Conservation (phyloP, 345 rosid genomes). For the Gossypium longicalyx region DNA sequence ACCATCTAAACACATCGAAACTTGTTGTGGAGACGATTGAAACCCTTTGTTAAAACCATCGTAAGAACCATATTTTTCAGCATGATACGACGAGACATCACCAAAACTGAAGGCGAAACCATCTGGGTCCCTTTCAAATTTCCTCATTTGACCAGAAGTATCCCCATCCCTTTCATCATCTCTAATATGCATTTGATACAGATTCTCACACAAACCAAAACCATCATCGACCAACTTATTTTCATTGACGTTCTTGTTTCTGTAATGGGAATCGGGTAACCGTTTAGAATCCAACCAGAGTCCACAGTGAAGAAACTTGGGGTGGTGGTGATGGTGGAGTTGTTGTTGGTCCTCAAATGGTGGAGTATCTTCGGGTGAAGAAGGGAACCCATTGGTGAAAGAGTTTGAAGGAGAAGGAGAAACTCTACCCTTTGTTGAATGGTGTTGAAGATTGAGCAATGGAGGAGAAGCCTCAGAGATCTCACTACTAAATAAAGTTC, state of each 20-base stretch:
- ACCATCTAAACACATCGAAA: constrained; percentile 23
- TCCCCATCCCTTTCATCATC: constrained; percentile 24
- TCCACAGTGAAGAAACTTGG: constrained; percentile 25
- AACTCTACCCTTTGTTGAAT: constrained; percentile 21
- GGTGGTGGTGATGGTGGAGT: neutral
- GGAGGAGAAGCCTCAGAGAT: constrained; percentile 21
- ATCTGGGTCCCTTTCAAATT: constrained; percentile 29
- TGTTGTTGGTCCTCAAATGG: constrained; percentile 19
- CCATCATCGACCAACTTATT: constrained; percentile 19
- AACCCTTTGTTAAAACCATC: constrained; percentile 29
- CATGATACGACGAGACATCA: constrained; percentile 22
- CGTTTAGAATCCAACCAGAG: constrained; percentile 30
- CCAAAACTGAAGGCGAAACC: constrained; percentile 27
- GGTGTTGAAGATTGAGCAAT: constrained; percentile 23
- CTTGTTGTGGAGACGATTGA: constrained; percentile 21
- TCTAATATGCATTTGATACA: constrained; percentile 40
- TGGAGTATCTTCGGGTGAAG: constrained; percentile 29
- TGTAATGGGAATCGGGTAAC: constrained; percentile 14
- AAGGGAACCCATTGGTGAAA: constrained; percentile 34
- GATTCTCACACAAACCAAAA: constrained; percentile 36
- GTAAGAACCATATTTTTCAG: constrained; percentile 21
- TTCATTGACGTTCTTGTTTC: constrained; percentile 14
- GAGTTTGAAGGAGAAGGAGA: constrained; percentile 34
- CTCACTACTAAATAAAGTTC: constrained; percentile 28
- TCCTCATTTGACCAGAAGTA: constrained; percentile 27